Conservation (phyloP, 306 rosid genomes). For the Prunus padus region DNA sequence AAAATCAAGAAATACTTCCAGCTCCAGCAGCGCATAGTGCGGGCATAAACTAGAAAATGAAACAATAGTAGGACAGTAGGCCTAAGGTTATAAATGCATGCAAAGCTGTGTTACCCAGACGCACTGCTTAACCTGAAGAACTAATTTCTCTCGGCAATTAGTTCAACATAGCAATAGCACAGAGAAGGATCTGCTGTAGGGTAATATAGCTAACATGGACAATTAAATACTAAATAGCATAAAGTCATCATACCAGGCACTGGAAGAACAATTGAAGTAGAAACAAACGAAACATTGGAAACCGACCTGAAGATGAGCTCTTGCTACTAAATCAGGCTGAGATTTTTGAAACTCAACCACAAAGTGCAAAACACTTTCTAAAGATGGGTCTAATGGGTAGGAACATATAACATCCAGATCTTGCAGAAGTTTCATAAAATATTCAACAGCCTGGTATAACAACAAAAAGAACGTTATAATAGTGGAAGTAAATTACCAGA, state of each 20-base stretch:
- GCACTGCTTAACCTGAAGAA: too few relatives aligned
- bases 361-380: constrained; percentile 76
- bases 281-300: constrained; percentile 18
- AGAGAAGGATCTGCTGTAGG: too few relatives aligned
- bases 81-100: too few relatives aligned
- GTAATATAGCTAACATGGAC: neutral
- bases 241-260: constrained; percentile 13
- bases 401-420: constrained; percentile 77
- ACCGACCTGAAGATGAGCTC: constrained; percentile 93
- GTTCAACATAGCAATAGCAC: too few relatives aligned
- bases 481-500: constrained; percentile 1
- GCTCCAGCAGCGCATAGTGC: neutral
- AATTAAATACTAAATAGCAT: neutral
- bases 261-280: neutral
- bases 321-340: constrained; percentile 90
- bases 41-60: neutral
- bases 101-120: too few relatives aligned
- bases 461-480: constrained; percentile 30
- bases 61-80: neutral
- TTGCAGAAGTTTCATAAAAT: constrained; percentile 78
- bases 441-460: constrained; percentile 72
- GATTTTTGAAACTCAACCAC: constrained; percentile 85
- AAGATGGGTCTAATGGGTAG: constrained; percentile 59
- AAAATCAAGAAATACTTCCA: neutral
- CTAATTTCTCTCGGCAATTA: too few relatives aligned